phyloP scores from a whole-genome alignment of 345 rosid species.

The Brassica juncea region DNA sequence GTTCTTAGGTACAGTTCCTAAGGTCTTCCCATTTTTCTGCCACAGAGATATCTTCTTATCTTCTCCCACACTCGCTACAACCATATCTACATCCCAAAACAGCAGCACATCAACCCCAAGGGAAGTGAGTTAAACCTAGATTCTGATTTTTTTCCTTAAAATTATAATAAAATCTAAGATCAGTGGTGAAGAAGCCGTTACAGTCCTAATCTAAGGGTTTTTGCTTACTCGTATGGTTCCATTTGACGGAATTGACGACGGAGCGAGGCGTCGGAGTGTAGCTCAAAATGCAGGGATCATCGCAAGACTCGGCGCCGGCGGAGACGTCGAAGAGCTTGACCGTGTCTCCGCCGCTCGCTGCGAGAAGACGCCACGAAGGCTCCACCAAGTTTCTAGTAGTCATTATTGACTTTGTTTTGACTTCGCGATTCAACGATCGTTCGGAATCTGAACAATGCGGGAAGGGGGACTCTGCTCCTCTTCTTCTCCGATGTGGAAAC shows the following conservation, averaged over 20 bases:
- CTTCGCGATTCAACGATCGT: constrained; percentile 1
- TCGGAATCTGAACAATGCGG: constrained; percentile 17
- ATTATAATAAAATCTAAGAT: not conserved
- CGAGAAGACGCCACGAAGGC: constrained; percentile 63
- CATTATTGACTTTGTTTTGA: constrained; percentile 9
- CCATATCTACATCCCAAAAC: constrained; percentile 60
- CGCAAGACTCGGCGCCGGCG: constrained; percentile 50
- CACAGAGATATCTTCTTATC: constrained; percentile 82
- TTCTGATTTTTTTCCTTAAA: not conserved
- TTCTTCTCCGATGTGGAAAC: not conserved
- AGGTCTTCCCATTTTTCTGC: constrained; percentile 76
- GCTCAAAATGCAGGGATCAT: constrained; percentile 72
- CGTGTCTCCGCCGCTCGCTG: constrained; percentile 80
- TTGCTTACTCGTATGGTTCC: constrained; percentile 83
- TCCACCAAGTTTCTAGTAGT: constrained; percentile 52
- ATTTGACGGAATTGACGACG: constrained; percentile 76
- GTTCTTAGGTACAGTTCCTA: constrained; percentile 70
- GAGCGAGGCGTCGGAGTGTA: constrained; percentile 72
- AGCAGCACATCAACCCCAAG: not conserved
- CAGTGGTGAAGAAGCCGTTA: not conserved
- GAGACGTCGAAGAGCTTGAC: constrained; percentile 79
- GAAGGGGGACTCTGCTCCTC: not conserved
- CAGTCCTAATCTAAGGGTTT: not conserved
- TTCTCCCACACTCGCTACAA: constrained; percentile 87
- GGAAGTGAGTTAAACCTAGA: not conserved